Evolutionary conservation across 768 basidiomycete genomes (phyloP).

Genomic region (Pleurotus giganteus): DNA sequence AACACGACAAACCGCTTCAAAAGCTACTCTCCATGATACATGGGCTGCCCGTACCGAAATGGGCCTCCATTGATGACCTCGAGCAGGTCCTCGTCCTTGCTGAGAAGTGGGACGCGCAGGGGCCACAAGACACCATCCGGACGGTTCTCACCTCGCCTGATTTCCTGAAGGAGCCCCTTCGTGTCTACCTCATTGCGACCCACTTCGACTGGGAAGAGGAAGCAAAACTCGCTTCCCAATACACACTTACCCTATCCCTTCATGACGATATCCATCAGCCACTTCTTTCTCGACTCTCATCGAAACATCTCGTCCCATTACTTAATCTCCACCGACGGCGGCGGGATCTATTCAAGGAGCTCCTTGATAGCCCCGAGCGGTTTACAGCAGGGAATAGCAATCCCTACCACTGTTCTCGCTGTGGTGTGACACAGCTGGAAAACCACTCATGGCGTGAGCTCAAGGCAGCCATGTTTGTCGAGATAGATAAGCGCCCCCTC

Average conservation of each 20-base stretch:
- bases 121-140: conserved; percentile 55
- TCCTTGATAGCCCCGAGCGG: conserved; percentile 59
- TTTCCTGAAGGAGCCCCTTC: conserved; percentile 46
- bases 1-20: conserved; percentile 46
- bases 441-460: conserved; percentile 63
- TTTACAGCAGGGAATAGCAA: conserved; percentile 48
- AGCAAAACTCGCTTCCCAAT: conserved; percentile 51
- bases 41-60: conserved; percentile 47
- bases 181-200: conserved; percentile 52
- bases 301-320: conserved; percentile 51
- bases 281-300: conserved; percentile 45
- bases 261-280: conserved; percentile 36
- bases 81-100: conserved; percentile 57
- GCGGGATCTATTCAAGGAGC: conserved; percentile 44
- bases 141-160: conserved; percentile 45
- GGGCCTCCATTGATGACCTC: conserved; percentile 49
- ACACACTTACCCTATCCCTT: conserved; percentile 55
- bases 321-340: conserved; percentile 57
- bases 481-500: conserved; percentile 58
- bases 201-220: conserved; percentile 65
- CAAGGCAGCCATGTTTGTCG: conserved; percentile 52
- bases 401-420: conserved; percentile 49
- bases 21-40: conserved; percentile 55
- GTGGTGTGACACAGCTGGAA: conserved; percentile 49
- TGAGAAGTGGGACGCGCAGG: conserved; percentile 72